Evolutionary conservation across 202 grass and related monocot genomes (phyloP).

Genomic region (Schoenoplectus triqueter): DNA sequence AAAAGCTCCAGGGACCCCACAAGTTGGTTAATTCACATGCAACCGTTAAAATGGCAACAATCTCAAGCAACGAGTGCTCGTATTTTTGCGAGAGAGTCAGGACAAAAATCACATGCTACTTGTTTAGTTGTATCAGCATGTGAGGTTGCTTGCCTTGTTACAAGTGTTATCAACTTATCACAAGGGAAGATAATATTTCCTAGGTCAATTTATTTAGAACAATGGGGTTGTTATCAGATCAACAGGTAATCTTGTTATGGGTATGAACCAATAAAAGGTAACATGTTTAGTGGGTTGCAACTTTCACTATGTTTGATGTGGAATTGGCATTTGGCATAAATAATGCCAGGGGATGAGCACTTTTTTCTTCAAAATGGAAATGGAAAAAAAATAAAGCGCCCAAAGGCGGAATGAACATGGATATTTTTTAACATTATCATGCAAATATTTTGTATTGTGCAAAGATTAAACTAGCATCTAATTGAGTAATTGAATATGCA

Average conservation of each 20-base stretch:
- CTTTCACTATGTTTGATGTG: constrained; percentile 8
- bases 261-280: neutral
- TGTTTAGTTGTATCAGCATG: neutral
- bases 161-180: neutral
- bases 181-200: constrained; percentile 1
- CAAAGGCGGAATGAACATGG: neutral
- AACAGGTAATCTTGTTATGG: constrained; percentile 26
- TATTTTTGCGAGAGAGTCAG: neutral
- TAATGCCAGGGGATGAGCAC: neutral
- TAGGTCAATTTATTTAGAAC: neutral
- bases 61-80: neutral
- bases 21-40: constrained; percentile 32
- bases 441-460: neutral
- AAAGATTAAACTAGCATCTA: too few relatives aligned
- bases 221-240: neutral
- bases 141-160: neutral
- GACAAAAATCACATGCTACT: neutral
- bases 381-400: neutral
- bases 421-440: neutral
- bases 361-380: neutral
- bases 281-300: neutral
- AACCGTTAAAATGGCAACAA: constrained; percentile 24
- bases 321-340: neutral
- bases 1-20: neutral
- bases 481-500: too few relatives aligned